Conservation (phyloP, 2,329 filamentous ascomycete species). For the Lasiodiplodia theobromae region DNA sequence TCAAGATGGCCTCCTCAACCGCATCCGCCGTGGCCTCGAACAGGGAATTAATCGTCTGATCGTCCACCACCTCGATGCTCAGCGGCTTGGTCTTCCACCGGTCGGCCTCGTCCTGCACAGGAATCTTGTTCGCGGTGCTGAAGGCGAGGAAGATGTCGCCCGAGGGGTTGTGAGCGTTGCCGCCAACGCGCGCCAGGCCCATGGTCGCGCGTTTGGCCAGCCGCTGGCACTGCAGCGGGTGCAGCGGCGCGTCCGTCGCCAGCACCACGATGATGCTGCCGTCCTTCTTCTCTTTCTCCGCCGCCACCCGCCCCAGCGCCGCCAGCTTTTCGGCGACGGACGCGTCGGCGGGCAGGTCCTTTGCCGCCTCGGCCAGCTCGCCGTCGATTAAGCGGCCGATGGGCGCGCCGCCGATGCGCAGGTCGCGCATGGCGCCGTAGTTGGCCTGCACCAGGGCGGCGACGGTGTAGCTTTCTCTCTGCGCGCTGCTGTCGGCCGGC, state of each 20-base stretch:
- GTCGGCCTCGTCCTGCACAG: conserved; percentile 50
- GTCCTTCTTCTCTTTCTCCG: conserved; percentile 60
- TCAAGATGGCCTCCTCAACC: conserved; percentile 71
- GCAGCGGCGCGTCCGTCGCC: conserved; percentile 67
- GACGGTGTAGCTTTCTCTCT: conserved; percentile 59
- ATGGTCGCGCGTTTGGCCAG: conserved; percentile 68
- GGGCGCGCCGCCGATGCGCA: conserved; percentile 67
- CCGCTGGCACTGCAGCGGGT: conserved; percentile 63
- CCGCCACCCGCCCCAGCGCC: conserved; percentile 39
- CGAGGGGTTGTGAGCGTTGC: conserved; percentile 67
- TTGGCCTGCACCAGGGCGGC: conserved; percentile 71
- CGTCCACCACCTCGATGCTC: conserved; percentile 60
- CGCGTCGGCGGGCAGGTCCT: conserved; percentile 40
- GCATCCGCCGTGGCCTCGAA: conserved; percentile 69
- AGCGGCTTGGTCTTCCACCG: conserved; percentile 52
- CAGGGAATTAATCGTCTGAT: conserved; percentile 66
- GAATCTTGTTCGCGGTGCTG: conserved; percentile 65
- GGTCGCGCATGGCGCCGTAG: conserved; percentile 64
- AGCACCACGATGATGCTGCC: conserved; percentile 68
- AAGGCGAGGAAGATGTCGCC: conserved; percentile 74
- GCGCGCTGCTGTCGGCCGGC: conserved; percentile 34
- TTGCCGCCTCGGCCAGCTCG: conserved; percentile 50
- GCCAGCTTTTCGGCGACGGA: conserved; percentile 39
- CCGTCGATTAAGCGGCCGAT: conserved; percentile 63
- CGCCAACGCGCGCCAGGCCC: conserved; percentile 66